phyloP scores from a whole-genome alignment of 139 green algal species.

The Volvox africanus region DNA sequence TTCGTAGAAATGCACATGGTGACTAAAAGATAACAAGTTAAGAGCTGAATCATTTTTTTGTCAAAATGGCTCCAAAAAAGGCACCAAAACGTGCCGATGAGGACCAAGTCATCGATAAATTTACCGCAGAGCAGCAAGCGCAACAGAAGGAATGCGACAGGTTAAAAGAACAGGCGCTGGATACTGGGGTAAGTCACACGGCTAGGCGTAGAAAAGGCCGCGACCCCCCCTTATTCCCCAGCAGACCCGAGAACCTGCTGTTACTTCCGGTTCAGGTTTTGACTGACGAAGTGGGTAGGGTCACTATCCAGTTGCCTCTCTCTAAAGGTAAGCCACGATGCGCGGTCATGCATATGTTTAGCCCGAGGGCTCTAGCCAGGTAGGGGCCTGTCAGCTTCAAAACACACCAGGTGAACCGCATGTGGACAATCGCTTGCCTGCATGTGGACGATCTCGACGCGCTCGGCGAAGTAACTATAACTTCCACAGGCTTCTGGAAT shows the following conservation, averaged over 20 bases:
- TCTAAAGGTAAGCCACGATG: conserved; percentile 44
- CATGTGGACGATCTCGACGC: too few species aligned
- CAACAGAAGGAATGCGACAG: conserved; percentile 16
- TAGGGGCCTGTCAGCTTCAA: neutral
- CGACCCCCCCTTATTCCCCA: too few species aligned
- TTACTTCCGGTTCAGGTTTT: conserved; percentile 7
- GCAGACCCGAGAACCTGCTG: neutral
- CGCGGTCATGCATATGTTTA: too few species aligned
- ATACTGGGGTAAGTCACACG: conserved; percentile 27
- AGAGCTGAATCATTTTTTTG: too few species aligned
- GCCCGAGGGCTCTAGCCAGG: too few species aligned
- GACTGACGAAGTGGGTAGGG: conserved; percentile 24
- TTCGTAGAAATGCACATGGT: too few species aligned
- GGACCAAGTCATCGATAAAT: neutral
- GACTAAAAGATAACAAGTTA: too few species aligned
- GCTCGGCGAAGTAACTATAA: too few species aligned
- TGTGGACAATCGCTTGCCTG: too few species aligned
- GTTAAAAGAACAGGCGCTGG: conserved; percentile 45
- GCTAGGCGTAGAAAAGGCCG: too few species aligned
- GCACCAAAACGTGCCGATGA: neutral
- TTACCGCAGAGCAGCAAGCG: neutral
- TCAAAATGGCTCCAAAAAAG: conserved; percentile 32
- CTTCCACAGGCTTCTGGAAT: too few species aligned
- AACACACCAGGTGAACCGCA: neutral
- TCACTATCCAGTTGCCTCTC: conserved; percentile 24